phyloP scores from a whole-genome alignment of 169 alveolate species.

The Eimeria acervulina region DNA sequence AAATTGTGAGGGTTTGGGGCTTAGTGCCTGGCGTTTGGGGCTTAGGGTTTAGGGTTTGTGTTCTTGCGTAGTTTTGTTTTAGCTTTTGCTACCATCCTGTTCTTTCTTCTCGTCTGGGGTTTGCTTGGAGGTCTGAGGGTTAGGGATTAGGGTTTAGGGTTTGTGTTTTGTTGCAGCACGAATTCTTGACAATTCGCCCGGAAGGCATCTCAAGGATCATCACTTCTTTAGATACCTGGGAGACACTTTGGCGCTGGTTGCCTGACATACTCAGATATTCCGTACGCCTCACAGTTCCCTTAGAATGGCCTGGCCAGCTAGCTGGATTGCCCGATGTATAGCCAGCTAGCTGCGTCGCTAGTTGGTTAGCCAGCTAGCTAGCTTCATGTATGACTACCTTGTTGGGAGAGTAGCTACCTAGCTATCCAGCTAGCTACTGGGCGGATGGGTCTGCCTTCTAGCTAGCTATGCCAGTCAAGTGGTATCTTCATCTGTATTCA shows the following conservation, averaged over 20 bases:
- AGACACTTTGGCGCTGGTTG: conserved; percentile 61
- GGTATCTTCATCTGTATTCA: neutral
- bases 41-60: neutral
- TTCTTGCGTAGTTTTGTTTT: neutral
- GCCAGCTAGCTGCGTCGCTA: neutral
- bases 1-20: conserved; percentile 30
- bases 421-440: neutral
- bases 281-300: conserved; percentile 24
- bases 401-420: neutral
- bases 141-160: neutral
- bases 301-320: conserved; percentile 7
- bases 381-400: neutral
- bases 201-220: conserved; percentile 41
- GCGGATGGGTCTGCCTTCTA: no score
- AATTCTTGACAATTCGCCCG: conserved; percentile 46
- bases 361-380: neutral
- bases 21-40: neutral
- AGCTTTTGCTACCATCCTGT: neutral
- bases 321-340: neutral
- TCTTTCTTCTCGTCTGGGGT: neutral
- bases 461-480: neutral
- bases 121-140: neutral
- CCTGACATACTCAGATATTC: conserved; percentile 40
- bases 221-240: conserved; percentile 51
- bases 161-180: conserved; percentile 58